These are phyloP conservation scores for Aspergillus niger DNA, from an alignment of 2,329 filamentous ascomycete genomes.

Conservation along the genomic window DNA sequence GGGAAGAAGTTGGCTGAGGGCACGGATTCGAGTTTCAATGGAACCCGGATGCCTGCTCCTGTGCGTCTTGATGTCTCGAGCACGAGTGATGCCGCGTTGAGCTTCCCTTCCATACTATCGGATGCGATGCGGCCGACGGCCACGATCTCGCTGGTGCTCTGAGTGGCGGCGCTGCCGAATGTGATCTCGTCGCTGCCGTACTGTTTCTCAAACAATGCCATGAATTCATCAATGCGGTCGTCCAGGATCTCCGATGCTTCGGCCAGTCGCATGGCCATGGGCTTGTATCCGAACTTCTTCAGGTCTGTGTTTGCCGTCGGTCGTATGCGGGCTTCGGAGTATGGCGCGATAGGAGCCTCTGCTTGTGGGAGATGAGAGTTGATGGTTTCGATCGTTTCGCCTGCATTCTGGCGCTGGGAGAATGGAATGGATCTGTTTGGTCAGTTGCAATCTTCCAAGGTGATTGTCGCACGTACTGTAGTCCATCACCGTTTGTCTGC, in stretches of 20 bases:
- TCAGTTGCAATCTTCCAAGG: slow-evolving; percentile 12
- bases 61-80: slow-evolving; percentile 84
- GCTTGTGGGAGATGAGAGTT: slow-evolving; percentile 71
- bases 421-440: slow-evolving; percentile 63
- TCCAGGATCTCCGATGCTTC: slow-evolving; percentile 92
- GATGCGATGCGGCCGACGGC: slow-evolving; percentile 90
- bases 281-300: slow-evolving; percentile 88
- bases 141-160: slow-evolving; percentile 83
- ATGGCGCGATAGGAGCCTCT: slow-evolving; percentile 71
- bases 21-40: slow-evolving; percentile 72
- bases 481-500: slow-evolving; percentile 38
- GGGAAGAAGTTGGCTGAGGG: slow-evolving; percentile 82
- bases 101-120: slow-evolving; percentile 78
- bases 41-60: slow-evolving; percentile 79
- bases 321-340: slow-evolving; percentile 75
- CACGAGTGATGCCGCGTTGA: slow-evolving; percentile 82
- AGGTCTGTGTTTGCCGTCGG: slow-evolving; percentile 83
- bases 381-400: slow-evolving; percentile 79
- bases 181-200: slow-evolving; percentile 74
- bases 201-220: slow-evolving; percentile 69
- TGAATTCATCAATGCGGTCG: slow-evolving; percentile 91
- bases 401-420: slow-evolving; percentile 73
- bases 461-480: slow-evolving; percentile 38
- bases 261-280: slow-evolving; percentile 90
- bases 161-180: slow-evolving; percentile 83